A percentile compares a stretch with the other conserved stretches of the same genome.
Conservation (phyloP, 2,329 filamentous ascomycete species). For the Fusarium neocosmosporiellum region DNA sequence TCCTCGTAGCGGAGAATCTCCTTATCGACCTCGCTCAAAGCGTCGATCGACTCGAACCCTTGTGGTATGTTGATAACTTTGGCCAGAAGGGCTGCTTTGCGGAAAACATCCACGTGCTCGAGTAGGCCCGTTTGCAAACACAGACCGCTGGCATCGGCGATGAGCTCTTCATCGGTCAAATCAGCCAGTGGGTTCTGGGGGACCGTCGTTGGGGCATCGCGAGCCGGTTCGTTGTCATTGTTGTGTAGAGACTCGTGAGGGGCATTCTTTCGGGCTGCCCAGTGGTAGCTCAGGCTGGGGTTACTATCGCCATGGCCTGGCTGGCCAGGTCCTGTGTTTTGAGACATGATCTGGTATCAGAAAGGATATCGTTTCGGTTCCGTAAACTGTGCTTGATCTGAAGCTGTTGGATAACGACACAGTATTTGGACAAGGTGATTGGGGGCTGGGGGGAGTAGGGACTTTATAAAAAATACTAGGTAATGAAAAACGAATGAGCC, state of each 20-base stretch:
- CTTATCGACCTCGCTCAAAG: constrained; percentile 52
- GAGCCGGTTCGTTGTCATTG: neutral
- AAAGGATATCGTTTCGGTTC: neutral
- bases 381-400: neutral
- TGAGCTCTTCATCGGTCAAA: constrained; percentile 29
- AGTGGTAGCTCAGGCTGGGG: neutral
- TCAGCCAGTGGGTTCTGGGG: constrained; percentile 37
- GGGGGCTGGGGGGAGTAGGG: neutral
- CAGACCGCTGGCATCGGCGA: constrained; percentile 32
- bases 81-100: constrained; percentile 51
- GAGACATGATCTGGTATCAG: neutral
- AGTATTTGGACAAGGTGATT: neutral
- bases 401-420: neutral
- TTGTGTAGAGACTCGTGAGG: neutral
- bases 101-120: constrained; percentile 55
- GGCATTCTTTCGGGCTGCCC: neutral
- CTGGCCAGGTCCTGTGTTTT: neutral
- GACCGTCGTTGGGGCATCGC: constrained; percentile 7
- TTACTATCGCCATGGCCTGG: neutral
- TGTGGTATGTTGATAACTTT: constrained; percentile 41
- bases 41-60: constrained; percentile 41
- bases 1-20: constrained; percentile 52
- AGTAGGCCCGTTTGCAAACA: constrained; percentile 52
- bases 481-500: neutral
- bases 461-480: neutral